Base-by-base conservation (phyloP, 345 rosid species). In the Eucalyptus microcorys region DNA sequence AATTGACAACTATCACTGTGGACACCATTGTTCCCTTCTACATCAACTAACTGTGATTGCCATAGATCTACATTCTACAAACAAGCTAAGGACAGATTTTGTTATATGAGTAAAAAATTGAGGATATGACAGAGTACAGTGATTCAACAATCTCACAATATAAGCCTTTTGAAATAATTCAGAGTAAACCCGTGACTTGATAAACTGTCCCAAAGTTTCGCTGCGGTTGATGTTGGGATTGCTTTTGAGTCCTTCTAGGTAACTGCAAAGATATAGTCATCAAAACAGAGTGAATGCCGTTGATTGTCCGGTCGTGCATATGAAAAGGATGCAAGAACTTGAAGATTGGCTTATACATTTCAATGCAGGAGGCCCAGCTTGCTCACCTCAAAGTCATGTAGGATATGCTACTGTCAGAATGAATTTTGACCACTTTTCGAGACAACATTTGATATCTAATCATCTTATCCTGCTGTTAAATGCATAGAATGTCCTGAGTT, bases 151-250 rank as follows among this genome's bases (percentile, higher is more conserved):
- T 84, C 96, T 94, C 88, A 97, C 99, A 92, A 96, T 95, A 89
- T 95, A 97, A 87, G 99, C 99, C 87, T 94, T 91, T 91, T 94
- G 97, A 93, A 97, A 97, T 83, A 96, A 84, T 49, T 96, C 94
- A 7, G 99, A 93, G 94, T 96, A 96, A 88, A 96, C 96, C 86
- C 94, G 89, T 11, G 96, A 89, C 40, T 86, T 90, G 86, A 96
- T 86, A 84, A 97, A 96, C 49, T 94, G 93, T 50, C 96, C 99
- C 88, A 96, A 90, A 19, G 98, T 96, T 89, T 97, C 96, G 17
- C 37, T 93, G 71, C 95, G 94, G 88, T 89, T 93, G 17, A 93
- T 87, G 53, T 96, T 95, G 0, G 95, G 96, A 88, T 96, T 96
- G 86, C 88, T 91, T 96, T 7, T 5, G 13, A 97, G 95, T 87